Conservation (phyloP, 2,329 filamentous ascomycete species). For the Dothistroma pini region DNA sequence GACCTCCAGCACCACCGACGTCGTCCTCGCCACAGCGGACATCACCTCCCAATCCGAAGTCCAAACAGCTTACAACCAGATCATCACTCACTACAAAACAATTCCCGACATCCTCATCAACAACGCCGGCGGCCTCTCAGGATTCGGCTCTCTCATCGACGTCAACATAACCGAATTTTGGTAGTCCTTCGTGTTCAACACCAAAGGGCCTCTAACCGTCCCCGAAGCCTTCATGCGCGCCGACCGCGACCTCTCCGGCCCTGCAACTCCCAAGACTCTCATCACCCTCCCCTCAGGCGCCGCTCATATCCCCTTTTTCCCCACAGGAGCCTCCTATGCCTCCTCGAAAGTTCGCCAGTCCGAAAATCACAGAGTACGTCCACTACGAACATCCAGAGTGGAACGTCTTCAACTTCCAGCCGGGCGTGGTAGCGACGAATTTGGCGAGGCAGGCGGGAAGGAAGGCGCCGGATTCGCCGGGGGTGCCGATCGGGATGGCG, state of each 20-base stretch:
- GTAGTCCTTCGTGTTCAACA: conserved; percentile 12
- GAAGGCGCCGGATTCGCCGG: conserved; percentile 15
- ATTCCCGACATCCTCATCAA: conserved; percentile 18
- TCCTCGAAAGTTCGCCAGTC: conserved; percentile 12
- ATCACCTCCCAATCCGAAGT: conserved; percentile 11
- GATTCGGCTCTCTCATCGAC: conserved; percentile 11
- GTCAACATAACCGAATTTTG: conserved; percentile 13
- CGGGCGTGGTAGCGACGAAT: conserved; percentile 17
- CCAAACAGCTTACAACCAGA: conserved; percentile 7
- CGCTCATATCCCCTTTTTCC: conserved; percentile 14
- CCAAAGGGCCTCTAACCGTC: conserved; percentile 12
- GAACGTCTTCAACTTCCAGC: conserved; percentile 20
- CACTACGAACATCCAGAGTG: conserved; percentile 16
- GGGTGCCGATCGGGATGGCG: conserved; percentile 15
- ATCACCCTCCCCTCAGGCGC: conserved; percentile 15
- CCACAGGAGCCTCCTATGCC: conserved; percentile 7
- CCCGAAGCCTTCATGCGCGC: conserved; percentile 15
- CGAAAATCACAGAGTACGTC: conserved; percentile 14
- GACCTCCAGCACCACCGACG: conserved; percentile 7
- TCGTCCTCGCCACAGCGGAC: conserved; percentile 16
- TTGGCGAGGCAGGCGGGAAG: conserved; percentile 15
- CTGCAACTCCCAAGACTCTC: conserved; percentile 6
- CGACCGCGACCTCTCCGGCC: neutral
- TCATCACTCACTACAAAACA: neutral
- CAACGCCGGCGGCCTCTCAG: conserved; percentile 14